Base-by-base conservation (phyloP, 768 basidiomycete genomes). In the Paxillus rubicundulus region DNA sequence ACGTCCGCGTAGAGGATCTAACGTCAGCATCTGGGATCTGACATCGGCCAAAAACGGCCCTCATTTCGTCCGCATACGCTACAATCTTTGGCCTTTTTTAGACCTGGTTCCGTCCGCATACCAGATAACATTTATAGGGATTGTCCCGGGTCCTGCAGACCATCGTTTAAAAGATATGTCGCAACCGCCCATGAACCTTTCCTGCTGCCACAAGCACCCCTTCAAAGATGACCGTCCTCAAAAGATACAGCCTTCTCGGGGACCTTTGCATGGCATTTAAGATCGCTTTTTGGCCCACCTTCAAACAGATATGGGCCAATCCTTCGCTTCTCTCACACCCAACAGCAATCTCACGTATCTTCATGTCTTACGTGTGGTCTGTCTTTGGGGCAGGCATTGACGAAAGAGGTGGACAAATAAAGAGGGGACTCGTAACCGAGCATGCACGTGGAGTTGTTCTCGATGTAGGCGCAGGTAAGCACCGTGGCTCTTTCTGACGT, bases 391-490 rank as follows among this genome's bases (percentile, higher is more conserved):
- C 72, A 16, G 74, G 70, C 1, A 67, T 76, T 0, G 84, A 89
- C 57, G 70, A 70, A 41, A 69, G 66, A 45, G 69, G 65, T 1
- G 69, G 68, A 8, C 57, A 65, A 0, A 58, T 72, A 1, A 87
- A 87, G 63, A 51, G 66, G 2, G 48, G 46, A 0, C 74, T 89
- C 44, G 77, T 88, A 45, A 76, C 77, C 2, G 71, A 74, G 3
- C 66, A 84, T 50, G 84, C 86, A 1, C 54, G 68, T 8, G 87
- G 87, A 1, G 71, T 79, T 3, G 82, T 89, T 0, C 74, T 89
- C 20, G 87, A 89, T 52, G 51, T 87, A 16, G 86, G 86, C 3
- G 85, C 86, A 60, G 86, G 86, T 83, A 52, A 48, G 72, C 48
- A 4, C 18, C 10, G 14, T 34, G 3, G 4, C 16, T n/a, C 3